phyloP scores from a whole-genome alignment of 805 yeast genomes.

The Pichia manshurica region DNA sequence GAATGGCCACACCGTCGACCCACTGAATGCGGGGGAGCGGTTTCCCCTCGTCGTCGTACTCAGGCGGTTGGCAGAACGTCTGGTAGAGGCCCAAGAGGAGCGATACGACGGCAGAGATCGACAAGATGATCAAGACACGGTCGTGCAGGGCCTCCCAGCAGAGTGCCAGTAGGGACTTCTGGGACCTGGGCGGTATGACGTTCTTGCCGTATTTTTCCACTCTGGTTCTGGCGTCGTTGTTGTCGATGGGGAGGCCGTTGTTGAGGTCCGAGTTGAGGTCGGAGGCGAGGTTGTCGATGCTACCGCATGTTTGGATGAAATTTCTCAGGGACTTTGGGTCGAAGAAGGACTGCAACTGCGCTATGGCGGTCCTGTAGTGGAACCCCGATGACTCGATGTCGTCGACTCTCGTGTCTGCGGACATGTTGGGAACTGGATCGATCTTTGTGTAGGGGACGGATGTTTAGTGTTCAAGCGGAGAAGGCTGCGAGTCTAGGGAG shows the following conservation, averaged over 20 bases:
- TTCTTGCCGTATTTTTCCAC: conserved; percentile 59
- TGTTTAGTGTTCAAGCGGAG: no score
- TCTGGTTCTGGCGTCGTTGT: conserved; percentile 35
- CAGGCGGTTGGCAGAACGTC: conserved; percentile 77
- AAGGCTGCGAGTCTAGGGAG: no score
- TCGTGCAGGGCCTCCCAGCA: conserved; percentile 86
- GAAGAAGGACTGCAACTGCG: conserved; percentile 44
- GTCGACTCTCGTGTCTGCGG: no score
- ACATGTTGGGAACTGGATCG: no score
- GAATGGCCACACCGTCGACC: conserved; percentile 98
- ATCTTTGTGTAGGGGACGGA: no score
- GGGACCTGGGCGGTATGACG: conserved; percentile 61
- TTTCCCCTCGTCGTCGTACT: conserved; percentile 72
- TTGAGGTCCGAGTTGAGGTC: conserved; percentile 33
- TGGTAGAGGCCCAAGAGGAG: conserved; percentile 89
- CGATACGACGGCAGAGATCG: conserved; percentile 84
- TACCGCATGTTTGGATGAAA: conserved; percentile 32
- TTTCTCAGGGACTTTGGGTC: conserved; percentile 54
- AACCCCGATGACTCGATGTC: conserved; percentile 14
- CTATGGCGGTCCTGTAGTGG: conserved; percentile 23
- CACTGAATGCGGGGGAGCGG: conserved; percentile 83
- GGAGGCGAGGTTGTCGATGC: conserved; percentile 32
- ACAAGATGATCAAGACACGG: conserved; percentile 76
- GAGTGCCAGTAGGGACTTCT: conserved; percentile 60
- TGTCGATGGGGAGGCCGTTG: conserved; percentile 37